Percentiles rank a stretch among this genome's conserved stretches.
These are phyloP conservation scores for Gamarada debralockiae DNA, from an alignment of 495 filamentous ascomycete genomes.

Conservation along the genomic window DNA sequence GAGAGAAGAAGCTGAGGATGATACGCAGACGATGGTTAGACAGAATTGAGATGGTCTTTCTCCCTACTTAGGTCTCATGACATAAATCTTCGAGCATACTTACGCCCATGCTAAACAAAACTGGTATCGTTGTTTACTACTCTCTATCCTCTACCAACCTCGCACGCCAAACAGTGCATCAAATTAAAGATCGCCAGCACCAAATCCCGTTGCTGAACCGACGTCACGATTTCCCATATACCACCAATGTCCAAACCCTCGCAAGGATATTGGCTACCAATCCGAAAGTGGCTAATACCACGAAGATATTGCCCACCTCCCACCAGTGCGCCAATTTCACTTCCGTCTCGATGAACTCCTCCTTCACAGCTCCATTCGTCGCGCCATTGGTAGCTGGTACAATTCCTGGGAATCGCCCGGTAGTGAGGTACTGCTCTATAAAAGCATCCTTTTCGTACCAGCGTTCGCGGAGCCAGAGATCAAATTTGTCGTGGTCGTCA, in stretches of 20 bases:
- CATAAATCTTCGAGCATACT: too few species aligned
- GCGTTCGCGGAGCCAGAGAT: slow-evolving; percentile 66
- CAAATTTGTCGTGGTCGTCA: slow-evolving; percentile 57
- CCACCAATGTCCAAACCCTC: slow-evolving; percentile 25
- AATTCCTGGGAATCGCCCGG: slow-evolving; percentile 65
- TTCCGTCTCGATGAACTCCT: slow-evolving; percentile 41
- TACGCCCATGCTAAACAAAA: too few species aligned
- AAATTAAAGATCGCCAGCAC: too few species aligned
- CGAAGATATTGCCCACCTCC: slow-evolving; percentile 56
- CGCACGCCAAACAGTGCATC: too few species aligned
- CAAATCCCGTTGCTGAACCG: too few species aligned
- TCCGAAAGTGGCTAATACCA: slow-evolving; percentile 35
- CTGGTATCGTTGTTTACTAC: too few species aligned
- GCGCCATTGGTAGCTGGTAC: slow-evolving; percentile 23
- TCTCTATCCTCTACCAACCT: too few species aligned
- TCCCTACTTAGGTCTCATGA: too few species aligned
- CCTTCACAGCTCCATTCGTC: slow-evolving; percentile 12
- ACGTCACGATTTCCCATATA: slow-evolving; percentile 8
- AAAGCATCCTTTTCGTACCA: slow-evolving; percentile 81
- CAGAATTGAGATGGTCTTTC: too few species aligned
- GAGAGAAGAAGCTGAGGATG: too few species aligned
- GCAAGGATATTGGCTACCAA: slow-evolving; percentile 25
- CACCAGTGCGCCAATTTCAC: slow-evolving; percentile 40
- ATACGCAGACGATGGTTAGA: too few species aligned
- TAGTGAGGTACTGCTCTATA: slow-evolving; percentile 64